Evolutionary conservation across 176 grass and related monocot genomes (phyloP), one percentile per base, ranked within the genome.

Genomic region (Otatea glauca): DNA sequence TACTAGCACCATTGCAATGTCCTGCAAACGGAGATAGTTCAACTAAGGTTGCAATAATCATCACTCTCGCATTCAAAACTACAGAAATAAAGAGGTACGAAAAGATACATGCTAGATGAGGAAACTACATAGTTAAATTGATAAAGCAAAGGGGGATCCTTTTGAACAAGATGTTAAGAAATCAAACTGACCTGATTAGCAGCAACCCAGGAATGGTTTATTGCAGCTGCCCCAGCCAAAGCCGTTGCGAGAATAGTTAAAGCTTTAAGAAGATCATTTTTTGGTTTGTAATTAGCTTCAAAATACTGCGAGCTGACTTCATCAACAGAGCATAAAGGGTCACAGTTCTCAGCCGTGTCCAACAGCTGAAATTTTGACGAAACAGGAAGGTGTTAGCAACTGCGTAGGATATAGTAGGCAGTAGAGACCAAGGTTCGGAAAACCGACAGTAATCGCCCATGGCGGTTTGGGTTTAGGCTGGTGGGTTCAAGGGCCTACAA

Each of bases 131-230:
- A 47, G 43, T 85, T 51, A 16, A 74, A 81, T 18, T 61, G 65
- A 43, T 34, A 59, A 15, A 3, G 41, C 58, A 29, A 51, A 11
- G 21, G 29, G 10, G 47, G 12, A 47, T 37, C 62, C 45, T 16
- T 54, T 63, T 85, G 65, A 8, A 73, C 35, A 83, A 68, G 65
- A 38, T 79, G 64, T 39, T 72, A 25, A 82, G 1, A 7, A 76
- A 79, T 51, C 34, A n/a, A 72, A 48, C 42, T 63, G 43, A 98
- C 96, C 92, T 95, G 93, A 87, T 98, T 93, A 73, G 88, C 91
- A 81, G 93, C 93, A 62, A 98, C 93, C 96, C 96, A 98, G 27
- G 96, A 95, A 86, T 95, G 93, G 83, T 95, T 98, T 84, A 95
- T 95, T 79, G 93, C 89, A 74, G 89, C 93, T 58, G 96, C 83